A percentile compares a stretch with the other conserved stretches of the same genome.
Evolutionary conservation across 2,329 filamentous ascomycete genomes (phyloP).

Genomic region (Ascochyta lentis): DNA sequence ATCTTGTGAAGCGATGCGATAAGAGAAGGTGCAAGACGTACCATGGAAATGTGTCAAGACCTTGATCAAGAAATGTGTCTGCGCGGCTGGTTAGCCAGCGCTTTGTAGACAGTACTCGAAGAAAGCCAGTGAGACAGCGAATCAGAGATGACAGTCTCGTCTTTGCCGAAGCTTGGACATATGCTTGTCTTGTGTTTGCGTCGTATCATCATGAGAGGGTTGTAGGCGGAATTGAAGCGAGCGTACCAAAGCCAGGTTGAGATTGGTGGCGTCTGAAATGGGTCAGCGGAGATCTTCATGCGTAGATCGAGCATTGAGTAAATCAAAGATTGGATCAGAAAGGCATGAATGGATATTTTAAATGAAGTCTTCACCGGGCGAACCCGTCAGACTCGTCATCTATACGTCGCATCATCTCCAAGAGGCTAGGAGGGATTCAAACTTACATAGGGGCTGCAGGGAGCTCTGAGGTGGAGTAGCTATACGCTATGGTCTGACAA

Average conservation of each 20-base stretch:
- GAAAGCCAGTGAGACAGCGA: slow-evolving; percentile 26
- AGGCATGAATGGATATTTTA: slow-evolving; percentile 74
- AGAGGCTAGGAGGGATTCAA: slow-evolving; percentile 2
- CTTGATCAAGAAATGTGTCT: slow-evolving; percentile 2
- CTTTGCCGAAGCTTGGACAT: slow-evolving; percentile 81
- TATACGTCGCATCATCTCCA: slow-evolving; percentile 57
- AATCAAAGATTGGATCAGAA: slow-evolving; percentile 29
- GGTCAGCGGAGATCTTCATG: slow-evolving; percentile 12
- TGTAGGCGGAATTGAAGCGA: slow-evolving; percentile 1
- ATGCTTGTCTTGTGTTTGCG: slow-evolving; percentile 89
- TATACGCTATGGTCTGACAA: slow-evolving; percentile 1
- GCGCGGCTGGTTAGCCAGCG: slow-evolving; percentile 34
- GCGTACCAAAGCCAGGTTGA: slow-evolving; percentile 28
- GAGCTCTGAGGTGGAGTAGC: not conserved
- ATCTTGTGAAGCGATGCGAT: slow-evolving; percentile 37
- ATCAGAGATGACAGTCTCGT: slow-evolving; percentile 53
- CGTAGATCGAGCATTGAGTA: slow-evolving; percentile 1
- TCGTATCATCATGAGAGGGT: slow-evolving; percentile 75
- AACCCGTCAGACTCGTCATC: slow-evolving; percentile 83
- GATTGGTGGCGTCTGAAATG: slow-evolving; percentile 14
- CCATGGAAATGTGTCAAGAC: not conserved
- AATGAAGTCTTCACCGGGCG: slow-evolving; percentile 68
- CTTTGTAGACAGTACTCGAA: slow-evolving; percentile 2
- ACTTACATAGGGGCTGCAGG: slow-evolving; percentile 25
- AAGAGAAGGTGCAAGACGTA: slow-evolving; percentile 17